phyloP scores from a whole-genome alignment of 1,139 yeast genomes.

The Torulaspora pretoriensis region DNA sequence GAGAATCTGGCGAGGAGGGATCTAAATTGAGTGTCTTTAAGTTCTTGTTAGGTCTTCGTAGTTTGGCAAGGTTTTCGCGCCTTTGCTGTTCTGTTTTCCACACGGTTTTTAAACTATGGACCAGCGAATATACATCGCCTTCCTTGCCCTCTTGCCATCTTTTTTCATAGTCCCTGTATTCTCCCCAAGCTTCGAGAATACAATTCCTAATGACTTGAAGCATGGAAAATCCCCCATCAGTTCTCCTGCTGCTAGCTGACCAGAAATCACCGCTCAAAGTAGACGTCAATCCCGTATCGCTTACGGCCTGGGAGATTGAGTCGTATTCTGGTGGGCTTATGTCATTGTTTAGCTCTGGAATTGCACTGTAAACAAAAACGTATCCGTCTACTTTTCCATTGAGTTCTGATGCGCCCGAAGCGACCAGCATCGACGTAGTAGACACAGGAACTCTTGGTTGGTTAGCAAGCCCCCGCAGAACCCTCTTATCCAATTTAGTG shows the following conservation, averaged over 20 bases:
- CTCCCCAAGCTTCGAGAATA: slow-evolving; percentile 70
- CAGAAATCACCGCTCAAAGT: slow-evolving; percentile 15
- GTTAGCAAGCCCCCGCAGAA: slow-evolving; percentile 57
- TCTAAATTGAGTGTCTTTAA: slow-evolving; percentile 37
- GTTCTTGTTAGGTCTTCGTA: slow-evolving; percentile 25
- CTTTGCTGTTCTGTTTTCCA: slow-evolving; percentile 45
- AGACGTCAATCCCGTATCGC: slow-evolving; percentile 12
- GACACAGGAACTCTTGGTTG: slow-evolving; percentile 62
- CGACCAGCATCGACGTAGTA: slow-evolving; percentile 65
- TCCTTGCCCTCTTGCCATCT: slow-evolving; percentile 62
- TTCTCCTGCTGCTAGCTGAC: slow-evolving; percentile 17
- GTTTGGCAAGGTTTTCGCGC: slow-evolving; percentile 24
- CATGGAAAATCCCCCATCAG: slow-evolving; percentile 43
- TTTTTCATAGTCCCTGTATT: slow-evolving; percentile 50
- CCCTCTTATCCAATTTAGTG: slow-evolving; percentile 54
- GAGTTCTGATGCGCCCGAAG: slow-evolving; percentile 72
- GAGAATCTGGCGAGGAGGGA: slow-evolving; percentile 47
- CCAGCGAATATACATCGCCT: slow-evolving; percentile 58
- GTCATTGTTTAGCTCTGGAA: slow-evolving; percentile 46
- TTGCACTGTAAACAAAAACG: slow-evolving; percentile 60
- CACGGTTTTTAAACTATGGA: slow-evolving; percentile 52
- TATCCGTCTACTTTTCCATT: slow-evolving; percentile 74
- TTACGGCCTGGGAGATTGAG: slow-evolving; percentile 13
- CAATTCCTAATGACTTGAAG: slow-evolving; percentile 50
- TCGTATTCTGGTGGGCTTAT: slow-evolving; percentile 50